Percentiles rank a stretch among this genome's conserved stretches.
phyloP scores from a whole-genome alignment of 805 yeast species.

The Candida xiaguanensis region DNA sequence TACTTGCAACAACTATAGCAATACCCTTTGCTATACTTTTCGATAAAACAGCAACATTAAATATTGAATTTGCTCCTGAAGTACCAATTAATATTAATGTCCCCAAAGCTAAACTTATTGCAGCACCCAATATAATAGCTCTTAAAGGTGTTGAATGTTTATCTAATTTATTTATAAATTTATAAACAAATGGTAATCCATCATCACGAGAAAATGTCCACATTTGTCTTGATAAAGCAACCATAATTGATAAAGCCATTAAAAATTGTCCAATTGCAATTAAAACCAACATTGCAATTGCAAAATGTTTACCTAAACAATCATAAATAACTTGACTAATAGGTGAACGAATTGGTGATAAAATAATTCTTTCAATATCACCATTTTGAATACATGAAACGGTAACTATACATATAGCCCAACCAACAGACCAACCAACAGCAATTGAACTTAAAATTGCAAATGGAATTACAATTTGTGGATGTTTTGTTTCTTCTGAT shows the following conservation, averaged over 20 bases:
- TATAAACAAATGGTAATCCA: conserved; percentile 61
- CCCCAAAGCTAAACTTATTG: conserved; percentile 22
- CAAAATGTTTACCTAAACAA: conserved; percentile 31
- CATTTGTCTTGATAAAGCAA: conserved; percentile 66
- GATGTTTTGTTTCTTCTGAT: conserved; percentile 66
- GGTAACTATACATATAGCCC: conserved; percentile 48
- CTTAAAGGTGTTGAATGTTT: conserved; percentile 57
- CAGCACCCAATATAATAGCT: conserved; percentile 55
- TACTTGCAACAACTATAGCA: conserved; percentile 38
- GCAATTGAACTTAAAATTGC: conserved; percentile 59
- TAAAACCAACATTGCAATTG: conserved; percentile 57
- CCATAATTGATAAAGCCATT: conserved; percentile 61
- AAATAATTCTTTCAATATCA: conserved; percentile 37
- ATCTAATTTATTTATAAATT: conserved; percentile 53
- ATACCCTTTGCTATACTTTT: conserved; percentile 58
- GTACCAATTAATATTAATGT: conserved; percentile 46
- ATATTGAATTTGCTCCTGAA: background rate
- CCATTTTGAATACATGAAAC: conserved; percentile 53
- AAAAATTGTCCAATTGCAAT: conserved; percentile 58
- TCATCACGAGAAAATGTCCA: conserved; percentile 78
- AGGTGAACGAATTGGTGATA: conserved; percentile 51
- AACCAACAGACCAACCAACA: conserved; percentile 57
- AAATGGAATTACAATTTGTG: conserved; percentile 58
- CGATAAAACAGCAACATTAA: conserved; percentile 43
- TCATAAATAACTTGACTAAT: conserved; percentile 54